Base-by-base conservation (phyloP, 768 basidiomycete species). In the Mycena filopes region DNA sequence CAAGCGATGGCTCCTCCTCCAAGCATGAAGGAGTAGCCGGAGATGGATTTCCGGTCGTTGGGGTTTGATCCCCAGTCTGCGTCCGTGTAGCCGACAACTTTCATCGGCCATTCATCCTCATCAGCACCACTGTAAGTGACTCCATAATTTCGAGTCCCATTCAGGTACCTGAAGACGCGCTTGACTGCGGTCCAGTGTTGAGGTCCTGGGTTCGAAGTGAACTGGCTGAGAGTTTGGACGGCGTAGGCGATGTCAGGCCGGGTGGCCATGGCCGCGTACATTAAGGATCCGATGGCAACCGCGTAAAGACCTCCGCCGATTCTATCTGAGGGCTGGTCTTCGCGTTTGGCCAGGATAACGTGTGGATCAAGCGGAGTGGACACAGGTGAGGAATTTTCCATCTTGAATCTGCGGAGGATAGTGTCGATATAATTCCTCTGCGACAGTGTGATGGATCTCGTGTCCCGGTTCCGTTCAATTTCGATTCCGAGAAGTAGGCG, bases 401-500 rank as follows among this genome's bases (percentile, higher is more conserved):
- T 25, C 15, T 40, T 26, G 26, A 42, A 42, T 11, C 41, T 40
- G 25, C 49, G 48, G 13, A 41, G 38, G 26, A 60, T 42, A 2
- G 26, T 13, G 28, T 41, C 41, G 21, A 51, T 51, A 20, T 60
- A 60, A 2, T 7, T 3, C 28, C 29, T 21, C 41, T 60, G 58
- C 4, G 58, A 50, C 10, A 60, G 11, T 8, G 20, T 20, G 33
- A 60, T 50, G 2, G 58, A 42, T n/a, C 40, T 38, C 18, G 29
- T 42, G 9, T 29, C 40, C 33, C 45, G 33, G 20, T 60, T 28
- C 11, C 58, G 48, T 4, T 42, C 36, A 4, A 60, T 20, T 18
- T 60, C 58, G 28, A 60, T 50, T 8, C 58, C 58, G 25, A 60
- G 25, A 3, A 60, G 13, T n/a, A 25, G 25, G 10, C 33, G 40